Base-by-base conservation (phyloP, 352 stramenopile genomes). In the Aphanomyces astaci region DNA sequence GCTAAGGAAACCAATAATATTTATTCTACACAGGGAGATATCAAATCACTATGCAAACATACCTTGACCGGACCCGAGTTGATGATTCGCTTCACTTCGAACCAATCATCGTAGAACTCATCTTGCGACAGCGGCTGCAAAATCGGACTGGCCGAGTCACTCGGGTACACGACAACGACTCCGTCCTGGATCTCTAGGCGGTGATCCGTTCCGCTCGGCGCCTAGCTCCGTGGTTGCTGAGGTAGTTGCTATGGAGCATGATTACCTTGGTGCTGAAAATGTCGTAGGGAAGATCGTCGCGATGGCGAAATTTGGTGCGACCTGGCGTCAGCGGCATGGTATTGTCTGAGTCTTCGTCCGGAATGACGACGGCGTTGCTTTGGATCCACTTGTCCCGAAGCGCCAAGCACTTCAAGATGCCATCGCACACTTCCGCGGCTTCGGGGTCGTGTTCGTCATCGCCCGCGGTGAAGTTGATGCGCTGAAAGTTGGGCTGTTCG, bases 31-130 rank as follows among this genome's bases (percentile, higher is more conserved):
- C n/a, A n/a, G n/a, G n/a, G 40, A 49, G 40, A 49, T 49, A 49
- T 49, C 39, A 15, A 76, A 57, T 24, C n/a, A n/a, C n/a, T n/a
- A n/a, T n/a, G n/a, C n/a, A n/a, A n/a, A n/a, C n/a, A n/a, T n/a
- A 72, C 90, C 74, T 95, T 96, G 25, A 96, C 88, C 0, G 90
- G 89, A 1, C 89, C 89, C 56, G 71, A 88, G 71, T 92, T 94
- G 70, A 94, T 86, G 64, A 93, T 91, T n/a, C 84, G 76, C 66
- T 94, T 90, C 63, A 92, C 62, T 64, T 90, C 83, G 59, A 92
- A 90, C 65, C 87, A 76, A 63, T 89, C 82, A 17, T 83, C 70
- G 69, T 90, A 91, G 70, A 84, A 91, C 40, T 90, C 81, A 28
- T 78, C 69, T 66, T 86, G 75, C 11, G 64, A 72, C 2, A 77